Percentiles rank a stretch among this genome's conserved stretches.
Conservation (phyloP, 2,329 filamentous ascomycete species). For the Rachicladosporium sp. region DNA sequence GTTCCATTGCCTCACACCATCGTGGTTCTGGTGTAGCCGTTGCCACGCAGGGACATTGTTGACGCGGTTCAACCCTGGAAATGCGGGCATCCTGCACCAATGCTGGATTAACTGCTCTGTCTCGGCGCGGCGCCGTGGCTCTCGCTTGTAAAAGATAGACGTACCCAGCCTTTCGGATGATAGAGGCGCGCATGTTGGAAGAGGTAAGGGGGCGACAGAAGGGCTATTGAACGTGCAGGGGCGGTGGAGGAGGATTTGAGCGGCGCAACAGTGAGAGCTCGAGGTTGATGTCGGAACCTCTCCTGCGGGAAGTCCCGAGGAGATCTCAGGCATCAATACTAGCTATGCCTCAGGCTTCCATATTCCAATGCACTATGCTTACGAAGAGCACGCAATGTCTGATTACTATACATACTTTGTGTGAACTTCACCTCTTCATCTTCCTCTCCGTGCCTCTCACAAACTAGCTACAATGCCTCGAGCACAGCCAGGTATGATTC, state of each 20-base stretch:
- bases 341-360: no score
- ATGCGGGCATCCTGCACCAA: conserved; percentile 4
- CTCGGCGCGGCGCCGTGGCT: not conserved
- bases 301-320: no score
- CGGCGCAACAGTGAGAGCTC: no score
- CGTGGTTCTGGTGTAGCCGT: conserved; percentile 61
- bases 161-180: conserved; percentile 33
- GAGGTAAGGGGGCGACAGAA: not conserved
- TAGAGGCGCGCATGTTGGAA: conserved; percentile 18
- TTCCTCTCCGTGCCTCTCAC: no score
- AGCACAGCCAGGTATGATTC: conserved; percentile 4
- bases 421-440: no score
- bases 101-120: conserved; percentile 1
- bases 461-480: not conserved
- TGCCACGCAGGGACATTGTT: conserved; percentile 69
- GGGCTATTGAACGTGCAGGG: not conserved
- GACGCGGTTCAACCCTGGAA: conserved; percentile 49
- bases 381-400: no score
- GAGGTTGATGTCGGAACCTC: no score
- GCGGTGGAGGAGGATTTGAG: not conserved
- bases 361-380: no score
- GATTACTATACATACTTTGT: no score
- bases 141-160: conserved; percentile 9
- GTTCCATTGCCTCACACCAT: conserved; percentile 60
- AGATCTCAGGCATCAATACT: no score